A percentile compares a stretch with the other conserved stretches of the same genome.
Evolutionary conservation across 2,329 filamentous ascomycete species (phyloP).

Genomic region (Epichloe sylvatica): DNA sequence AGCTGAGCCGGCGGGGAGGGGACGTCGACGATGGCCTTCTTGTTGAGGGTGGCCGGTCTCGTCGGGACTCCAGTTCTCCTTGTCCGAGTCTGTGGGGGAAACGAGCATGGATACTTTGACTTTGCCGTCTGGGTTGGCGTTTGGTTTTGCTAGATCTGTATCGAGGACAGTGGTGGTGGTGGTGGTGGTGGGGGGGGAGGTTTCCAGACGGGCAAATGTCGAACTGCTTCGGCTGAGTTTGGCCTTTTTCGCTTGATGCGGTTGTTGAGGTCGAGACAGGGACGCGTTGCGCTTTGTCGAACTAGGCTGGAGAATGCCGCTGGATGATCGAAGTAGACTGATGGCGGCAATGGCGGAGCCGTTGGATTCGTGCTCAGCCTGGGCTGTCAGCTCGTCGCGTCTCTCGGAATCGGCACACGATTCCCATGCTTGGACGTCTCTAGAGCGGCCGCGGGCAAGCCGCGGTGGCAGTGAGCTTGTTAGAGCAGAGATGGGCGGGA

Average conservation of each 20-base stretch:
- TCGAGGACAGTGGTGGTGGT: constrained; percentile 10
- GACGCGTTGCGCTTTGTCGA: constrained; percentile 50
- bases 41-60: constrained; percentile 21
- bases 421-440: constrained; percentile 82
- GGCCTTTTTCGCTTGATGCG: constrained; percentile 41
- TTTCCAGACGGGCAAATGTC: constrained; percentile 47
- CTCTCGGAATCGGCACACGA: constrained; percentile 73
- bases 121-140: constrained; percentile 15
- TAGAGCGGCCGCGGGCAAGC: constrained; percentile 57
- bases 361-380: constrained; percentile 65
- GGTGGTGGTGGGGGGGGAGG: too few species aligned
- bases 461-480: constrained; percentile 40
- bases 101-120: constrained; percentile 27
- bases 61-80: constrained; percentile 72
- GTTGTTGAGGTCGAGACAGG: constrained; percentile 17
- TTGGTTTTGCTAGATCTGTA: constrained; percentile 15
- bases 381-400: constrained; percentile 65
- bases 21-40: constrained; percentile 15
- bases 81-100: constrained; percentile 60
- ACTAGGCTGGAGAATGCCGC: constrained; percentile 38
- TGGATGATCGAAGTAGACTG: constrained; percentile 61
- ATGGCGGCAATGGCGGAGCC: constrained; percentile 74
- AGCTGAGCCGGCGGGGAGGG: constrained; percentile 20
- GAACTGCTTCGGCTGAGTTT: constrained; percentile 48
- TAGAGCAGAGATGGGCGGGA: constrained; percentile 41